Base-by-base conservation (phyloP, 768 basidiomycete species). In the Lenzites betulinus region DNA sequence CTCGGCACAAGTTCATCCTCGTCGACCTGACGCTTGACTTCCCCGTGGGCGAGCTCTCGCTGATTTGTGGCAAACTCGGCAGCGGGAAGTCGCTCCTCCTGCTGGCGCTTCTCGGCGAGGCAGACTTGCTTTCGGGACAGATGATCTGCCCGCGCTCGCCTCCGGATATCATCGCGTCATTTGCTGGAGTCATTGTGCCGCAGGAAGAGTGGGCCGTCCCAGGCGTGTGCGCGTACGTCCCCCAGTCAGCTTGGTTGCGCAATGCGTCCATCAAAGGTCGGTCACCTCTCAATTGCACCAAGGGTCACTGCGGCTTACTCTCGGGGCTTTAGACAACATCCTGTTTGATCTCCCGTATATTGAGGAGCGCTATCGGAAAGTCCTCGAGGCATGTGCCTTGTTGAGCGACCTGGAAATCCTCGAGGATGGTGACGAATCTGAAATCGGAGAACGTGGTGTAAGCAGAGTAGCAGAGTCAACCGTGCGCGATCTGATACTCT, bases 51-150 rank as follows among this genome's bases (percentile, higher is more conserved):
- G 83, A 90, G 71, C 78, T 96, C 25, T 88, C 90, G 1, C 79
- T 97, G 16, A 82, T 97, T 18, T 95, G 93, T 67, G 95, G 95
- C 2, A 92, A 93, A 69, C 78, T 96, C 11, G 94, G 93, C 3
- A 89, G 89, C 18, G 94, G 95, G 26, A 97, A 96, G 76, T 91
- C 93, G 0, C 75, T 97, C 7, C 71, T 96, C 30, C 75, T 96
- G n/a, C 78, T 90, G 33, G 89, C 88, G 7, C 82, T 97, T 41
- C 81, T 98, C 4, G 95, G 95, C 25, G 93, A 95, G 77, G 89
- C 91, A 6, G 93, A 95, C 73, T 65, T 95, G 15, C 75, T 97
- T 9, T 76, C 88, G 20, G 95, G 95, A 0, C 90, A 94, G 67
- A 74, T 94, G 35, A 64, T 88, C 9, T 92, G 92, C 66, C 94